Base-by-base conservation (phyloP, 805 yeast species). In the Suhomyces faveliae region DNA sequence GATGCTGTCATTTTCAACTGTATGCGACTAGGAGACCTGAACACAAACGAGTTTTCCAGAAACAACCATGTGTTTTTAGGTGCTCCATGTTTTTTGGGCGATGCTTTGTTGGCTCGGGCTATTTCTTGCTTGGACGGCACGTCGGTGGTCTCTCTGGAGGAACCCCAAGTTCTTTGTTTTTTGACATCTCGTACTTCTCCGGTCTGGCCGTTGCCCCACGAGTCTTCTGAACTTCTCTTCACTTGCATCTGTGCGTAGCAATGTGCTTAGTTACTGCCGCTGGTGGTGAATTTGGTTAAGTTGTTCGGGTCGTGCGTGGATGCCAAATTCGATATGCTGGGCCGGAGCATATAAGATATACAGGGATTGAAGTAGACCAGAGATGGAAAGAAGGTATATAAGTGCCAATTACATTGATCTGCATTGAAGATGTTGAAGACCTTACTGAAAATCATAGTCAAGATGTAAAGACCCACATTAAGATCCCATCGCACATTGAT, bases 51-150 rank as follows among this genome's bases (percentile, higher is more conserved):
- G 9, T 64, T 65, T 43, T 70, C 76, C 50, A 57, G 55, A 47
- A 71, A 71, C 30, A 71, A 54, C 78, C 78, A 73, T 1, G 68
- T 56, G 51, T 68, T 66, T 33, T 33, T 33, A 17, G 37, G 37
- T 10, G 15, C 21, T 5, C 10, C 35, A 17, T 15, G 35, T 10
- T 24, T 27, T 19, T 24, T 21, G 21, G 37, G 37, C 15, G 37
- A 33, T 33, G 37, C 13, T 20, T 33, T 33, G 15, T 15, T 33
- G 37, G 19, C 21, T 17, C 21, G 13, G 7, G 37, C 7, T 33
- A 17, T 33, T 17, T 33, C 37, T 15, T 33, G 37, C 37, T 17
- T 33, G 21, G 37, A 33, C 37, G 37, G 37, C 37, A 33, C 37
- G 21, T 33, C 21, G 10, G 37, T 17, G 37, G 37, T 33, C 10